Evolutionary conservation across 306 rosid species (phyloP).

Genomic region (Rosa lucieae): DNA sequence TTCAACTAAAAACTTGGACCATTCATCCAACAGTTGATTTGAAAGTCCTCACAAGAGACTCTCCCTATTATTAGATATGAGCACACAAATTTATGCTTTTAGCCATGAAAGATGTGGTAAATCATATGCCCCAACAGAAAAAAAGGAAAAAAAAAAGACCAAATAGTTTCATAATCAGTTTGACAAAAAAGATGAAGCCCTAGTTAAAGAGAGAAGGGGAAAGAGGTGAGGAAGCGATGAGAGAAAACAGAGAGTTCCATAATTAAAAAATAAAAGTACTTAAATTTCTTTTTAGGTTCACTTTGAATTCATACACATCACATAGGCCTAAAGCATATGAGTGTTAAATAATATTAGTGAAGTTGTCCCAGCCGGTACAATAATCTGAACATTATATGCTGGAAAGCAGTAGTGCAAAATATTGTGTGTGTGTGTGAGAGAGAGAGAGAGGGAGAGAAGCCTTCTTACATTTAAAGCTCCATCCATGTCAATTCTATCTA

Average conservation of each 20-base stretch:
- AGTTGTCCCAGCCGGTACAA: not conserved
- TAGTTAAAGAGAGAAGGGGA: not conserved
- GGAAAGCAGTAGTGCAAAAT: not conserved
- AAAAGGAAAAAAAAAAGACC: too few species aligned
- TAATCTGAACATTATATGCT: not conserved
- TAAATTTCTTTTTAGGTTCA: not conserved
- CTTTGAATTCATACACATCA: not conserved
- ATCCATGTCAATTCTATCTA: slow-evolving; percentile 84
- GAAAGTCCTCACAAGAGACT: not conserved
- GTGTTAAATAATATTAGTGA: not conserved
- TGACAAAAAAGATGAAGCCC: not conserved
- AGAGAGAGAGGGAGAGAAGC: not conserved
- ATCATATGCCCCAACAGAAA: not conserved
- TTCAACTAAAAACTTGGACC: not conserved
- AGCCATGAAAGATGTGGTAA: not conserved
- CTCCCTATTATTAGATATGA: not conserved
- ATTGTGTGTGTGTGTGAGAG: slow-evolving; percentile 8
- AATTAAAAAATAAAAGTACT: not conserved
- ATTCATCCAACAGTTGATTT: not conserved
- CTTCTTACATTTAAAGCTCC: slow-evolving; percentile 92
- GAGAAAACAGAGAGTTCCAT: not conserved
- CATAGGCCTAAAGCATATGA: not conserved
- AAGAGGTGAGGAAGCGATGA: not conserved
- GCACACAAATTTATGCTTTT: not conserved
- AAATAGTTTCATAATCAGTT: not conserved